A percentile compares a stretch with the other conserved stretches of the same genome.
Evolutionary conservation across 2,329 filamentous ascomycete genomes (phyloP).

Genomic region (Cladosporium halotolerans): DNA sequence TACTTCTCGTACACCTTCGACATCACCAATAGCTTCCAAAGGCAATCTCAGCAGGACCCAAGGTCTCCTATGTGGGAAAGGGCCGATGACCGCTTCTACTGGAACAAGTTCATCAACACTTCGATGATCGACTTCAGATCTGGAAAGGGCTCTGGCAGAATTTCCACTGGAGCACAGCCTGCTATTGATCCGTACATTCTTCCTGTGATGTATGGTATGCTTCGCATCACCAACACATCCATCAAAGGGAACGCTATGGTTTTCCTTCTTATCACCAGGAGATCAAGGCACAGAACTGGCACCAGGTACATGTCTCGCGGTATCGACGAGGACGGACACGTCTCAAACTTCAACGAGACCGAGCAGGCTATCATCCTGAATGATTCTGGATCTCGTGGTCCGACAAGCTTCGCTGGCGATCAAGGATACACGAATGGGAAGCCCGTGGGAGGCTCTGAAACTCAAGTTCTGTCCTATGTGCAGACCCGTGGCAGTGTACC

Average conservation of each 20-base stretch:
- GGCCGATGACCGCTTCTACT: constrained; percentile 96
- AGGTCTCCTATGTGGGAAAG: constrained; percentile 78
- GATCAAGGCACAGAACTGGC: constrained; percentile 80
- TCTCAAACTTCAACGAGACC: constrained; percentile 99
- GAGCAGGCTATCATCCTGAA: constrained; percentile 90
- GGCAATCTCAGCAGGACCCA: constrained; percentile 71
- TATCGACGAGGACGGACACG: constrained; percentile 85
- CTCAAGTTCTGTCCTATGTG: constrained; percentile 87
- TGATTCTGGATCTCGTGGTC: constrained; percentile 60
- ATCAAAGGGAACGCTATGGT: constrained; percentile 82
- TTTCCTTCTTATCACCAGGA: constrained; percentile 78
- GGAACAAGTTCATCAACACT: constrained; percentile 88
- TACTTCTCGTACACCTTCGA: constrained; percentile 98
- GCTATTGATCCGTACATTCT: constrained; percentile 86
- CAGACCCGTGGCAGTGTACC: constrained; percentile 96
- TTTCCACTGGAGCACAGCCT: constrained; percentile 63
- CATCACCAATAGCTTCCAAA: constrained; percentile 93
- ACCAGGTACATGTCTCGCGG: constrained; percentile 94
- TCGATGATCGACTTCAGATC: constrained; percentile 86
- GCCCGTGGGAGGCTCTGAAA: constrained; percentile 61
- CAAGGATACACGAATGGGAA: constrained; percentile 70
- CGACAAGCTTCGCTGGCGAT: constrained; percentile 75
- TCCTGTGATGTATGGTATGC: constrained; percentile 92
- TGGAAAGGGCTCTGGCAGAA: constrained; percentile 50
- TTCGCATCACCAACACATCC: constrained; percentile 79